Percentiles rank a stretch among this genome's conserved stretches.
These are phyloP conservation scores for Aeschynomene evenia DNA, from an alignment of 306 rosid genomes.

Conservation along the genomic window DNA sequence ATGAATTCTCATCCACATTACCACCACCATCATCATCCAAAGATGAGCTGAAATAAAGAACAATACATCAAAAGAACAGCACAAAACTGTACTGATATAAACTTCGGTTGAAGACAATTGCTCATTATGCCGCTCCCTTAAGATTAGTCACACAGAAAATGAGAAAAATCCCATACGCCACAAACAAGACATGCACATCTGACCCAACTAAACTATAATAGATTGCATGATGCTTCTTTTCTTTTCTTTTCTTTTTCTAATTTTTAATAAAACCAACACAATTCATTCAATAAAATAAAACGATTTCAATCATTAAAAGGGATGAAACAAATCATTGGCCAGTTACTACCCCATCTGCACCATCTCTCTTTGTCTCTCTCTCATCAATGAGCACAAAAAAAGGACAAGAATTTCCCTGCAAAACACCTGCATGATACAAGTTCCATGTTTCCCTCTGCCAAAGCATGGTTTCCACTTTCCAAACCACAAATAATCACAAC, in stretches of 20 bases:
- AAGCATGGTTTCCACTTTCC: neutral
- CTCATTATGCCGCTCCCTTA: conserved; percentile 4
- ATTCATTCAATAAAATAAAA: neutral
- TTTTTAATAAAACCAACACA: neutral
- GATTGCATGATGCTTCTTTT: neutral
- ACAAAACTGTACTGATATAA: neutral
- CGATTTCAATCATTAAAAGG: neutral
- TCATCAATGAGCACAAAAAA: neutral
- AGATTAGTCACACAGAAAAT: neutral
- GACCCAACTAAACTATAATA: conserved; percentile 13
- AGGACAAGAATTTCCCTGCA: neutral
- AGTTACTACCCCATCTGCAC: neutral
- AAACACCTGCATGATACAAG: conserved; percentile 3
- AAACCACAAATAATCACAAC: neutral
- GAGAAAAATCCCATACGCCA: neutral
- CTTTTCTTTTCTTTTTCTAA: neutral
- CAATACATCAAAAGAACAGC: conserved; percentile 14
- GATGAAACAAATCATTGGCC: neutral
- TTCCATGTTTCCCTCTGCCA: neutral
- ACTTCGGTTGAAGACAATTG: neutral
- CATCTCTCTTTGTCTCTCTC: neutral
- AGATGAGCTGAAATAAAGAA: conserved; percentile 52
- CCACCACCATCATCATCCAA: conserved; percentile 34
- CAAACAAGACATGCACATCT: conserved; percentile 1
- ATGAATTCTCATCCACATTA: conserved; percentile 15